Evolutionary conservation across 306 rosid species (phyloP).

Genomic region (Malus domestica): DNA sequence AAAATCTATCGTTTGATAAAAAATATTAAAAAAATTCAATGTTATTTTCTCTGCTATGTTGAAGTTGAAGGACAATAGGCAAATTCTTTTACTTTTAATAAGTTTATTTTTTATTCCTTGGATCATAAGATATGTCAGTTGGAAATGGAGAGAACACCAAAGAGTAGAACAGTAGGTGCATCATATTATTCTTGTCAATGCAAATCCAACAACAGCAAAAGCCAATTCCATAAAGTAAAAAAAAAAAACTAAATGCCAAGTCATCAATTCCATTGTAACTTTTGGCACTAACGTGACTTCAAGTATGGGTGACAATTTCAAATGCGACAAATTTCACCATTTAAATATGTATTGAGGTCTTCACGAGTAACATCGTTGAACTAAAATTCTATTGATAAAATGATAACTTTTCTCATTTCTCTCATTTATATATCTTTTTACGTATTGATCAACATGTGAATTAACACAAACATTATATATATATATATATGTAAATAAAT

Average conservation of each 20-base stretch:
- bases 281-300: background rate
- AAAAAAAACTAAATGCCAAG: background rate
- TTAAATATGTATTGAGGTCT: too few relatives aligned
- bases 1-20: too few relatives aligned
- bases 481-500: too few relatives aligned
- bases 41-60: background rate
- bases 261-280: background rate
- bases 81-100: background rate
- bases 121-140: background rate
- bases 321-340: too few relatives aligned
- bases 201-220: constrained; percentile 5
- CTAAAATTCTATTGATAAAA: too few relatives aligned
- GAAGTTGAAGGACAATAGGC: constrained; percentile 12
- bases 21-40: too few relatives aligned
- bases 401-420: too few relatives aligned
- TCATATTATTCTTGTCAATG: background rate
- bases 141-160: background rate
- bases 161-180: background rate
- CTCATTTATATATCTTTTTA: too few relatives aligned
- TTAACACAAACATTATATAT: too few relatives aligned
- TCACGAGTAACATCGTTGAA: too few relatives aligned
- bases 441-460: too few relatives aligned
- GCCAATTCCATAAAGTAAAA: background rate
- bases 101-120: background rate
- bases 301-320: too few relatives aligned